Percentiles rank a stretch among this genome's conserved stretches.
Evolutionary conservation across 345 rosid species (phyloP).

Genomic region (Boechera divaricarpa): DNA sequence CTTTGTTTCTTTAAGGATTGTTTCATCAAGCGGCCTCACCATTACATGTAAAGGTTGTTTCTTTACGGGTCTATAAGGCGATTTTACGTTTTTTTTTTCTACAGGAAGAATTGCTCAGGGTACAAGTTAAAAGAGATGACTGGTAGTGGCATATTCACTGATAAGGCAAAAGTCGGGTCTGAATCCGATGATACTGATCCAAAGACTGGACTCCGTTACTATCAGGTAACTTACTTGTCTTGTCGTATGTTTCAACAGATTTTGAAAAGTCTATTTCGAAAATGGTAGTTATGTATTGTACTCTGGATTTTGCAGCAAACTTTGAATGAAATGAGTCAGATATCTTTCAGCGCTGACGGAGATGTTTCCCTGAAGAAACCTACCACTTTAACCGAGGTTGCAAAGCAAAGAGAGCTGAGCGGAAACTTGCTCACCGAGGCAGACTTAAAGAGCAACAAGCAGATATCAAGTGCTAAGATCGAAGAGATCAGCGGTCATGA

Average conservation of each 20-base stretch:
- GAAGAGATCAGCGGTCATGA: slow-evolving; percentile 91
- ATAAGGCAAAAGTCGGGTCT: slow-evolving; percentile 48
- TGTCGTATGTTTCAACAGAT: slow-evolving; percentile 12
- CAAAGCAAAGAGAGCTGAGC: slow-evolving; percentile 84
- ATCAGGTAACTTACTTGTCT: slow-evolving; percentile 56
- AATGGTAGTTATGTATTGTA: background rate
- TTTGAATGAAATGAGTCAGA: slow-evolving; percentile 76
- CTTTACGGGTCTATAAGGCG: background rate
- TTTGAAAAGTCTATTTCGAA: background rate
- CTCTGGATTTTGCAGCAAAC: slow-evolving; percentile 60
- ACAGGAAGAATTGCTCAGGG: slow-evolving; percentile 85
- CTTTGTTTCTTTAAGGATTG: background rate
- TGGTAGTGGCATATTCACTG: slow-evolving; percentile 79
- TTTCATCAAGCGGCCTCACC: too few species aligned
- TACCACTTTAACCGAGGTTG: slow-evolving; percentile 70
- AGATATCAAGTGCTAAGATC: slow-evolving; percentile 75
- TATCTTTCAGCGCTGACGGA: slow-evolving; percentile 76
- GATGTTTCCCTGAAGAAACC: slow-evolving; percentile 80
- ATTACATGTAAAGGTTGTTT: background rate
- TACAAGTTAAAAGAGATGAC: slow-evolving; percentile 85
- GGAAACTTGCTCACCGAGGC: slow-evolving; percentile 69
- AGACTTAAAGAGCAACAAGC: slow-evolving; percentile 66
- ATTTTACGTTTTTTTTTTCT: background rate
- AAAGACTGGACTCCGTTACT: slow-evolving; percentile 65
- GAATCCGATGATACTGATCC: slow-evolving; percentile 58